Percentiles rank a stretch among this genome's conserved stretches.
These are phyloP conservation scores for Rhodotorula sp. DNA, from an alignment of 1,284 basidiomycete species.

Conservation along the genomic window DNA sequence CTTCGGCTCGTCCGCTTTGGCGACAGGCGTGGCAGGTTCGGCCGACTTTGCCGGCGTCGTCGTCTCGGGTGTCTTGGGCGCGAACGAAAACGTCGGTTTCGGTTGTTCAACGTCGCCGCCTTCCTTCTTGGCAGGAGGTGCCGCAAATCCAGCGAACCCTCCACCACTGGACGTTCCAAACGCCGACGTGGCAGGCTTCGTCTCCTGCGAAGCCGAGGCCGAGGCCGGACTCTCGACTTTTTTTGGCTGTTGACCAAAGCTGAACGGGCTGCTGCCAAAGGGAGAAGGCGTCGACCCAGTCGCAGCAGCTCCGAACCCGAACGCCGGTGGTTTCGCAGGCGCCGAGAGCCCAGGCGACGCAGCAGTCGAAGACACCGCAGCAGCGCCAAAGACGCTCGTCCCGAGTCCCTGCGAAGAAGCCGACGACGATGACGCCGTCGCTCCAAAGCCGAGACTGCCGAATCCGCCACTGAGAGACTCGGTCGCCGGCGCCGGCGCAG, in stretches of 20 bases:
- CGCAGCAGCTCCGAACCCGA: conserved; percentile 18
- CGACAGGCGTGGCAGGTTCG: background rate
- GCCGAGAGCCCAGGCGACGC: background rate
- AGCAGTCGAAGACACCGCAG: background rate
- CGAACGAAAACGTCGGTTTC: conserved; percentile 17
- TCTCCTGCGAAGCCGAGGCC: background rate
- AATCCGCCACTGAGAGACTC: conserved; percentile 13
- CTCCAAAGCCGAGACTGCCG: conserved; percentile 31
- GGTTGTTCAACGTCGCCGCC: background rate
- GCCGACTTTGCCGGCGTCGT: background rate
- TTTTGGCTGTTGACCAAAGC: background rate
- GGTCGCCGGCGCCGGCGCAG: background rate
- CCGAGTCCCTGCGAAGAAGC: background rate
- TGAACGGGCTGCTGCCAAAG: background rate
- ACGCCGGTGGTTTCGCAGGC: background rate
- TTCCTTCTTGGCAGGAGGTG: background rate
- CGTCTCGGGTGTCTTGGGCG: conserved; percentile 1
- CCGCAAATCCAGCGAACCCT: conserved; percentile 2
- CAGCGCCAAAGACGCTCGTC: conserved; percentile 13
- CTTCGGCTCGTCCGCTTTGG: background rate
- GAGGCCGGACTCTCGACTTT: background rate
- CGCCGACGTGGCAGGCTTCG: background rate
- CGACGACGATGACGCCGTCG: background rate
- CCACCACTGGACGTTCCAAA: conserved; percentile 12
- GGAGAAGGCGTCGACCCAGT: background rate